Base-by-base conservation (phyloP, 202 grass and related monocot species). In the Hordeum pubiflorum region DNA sequence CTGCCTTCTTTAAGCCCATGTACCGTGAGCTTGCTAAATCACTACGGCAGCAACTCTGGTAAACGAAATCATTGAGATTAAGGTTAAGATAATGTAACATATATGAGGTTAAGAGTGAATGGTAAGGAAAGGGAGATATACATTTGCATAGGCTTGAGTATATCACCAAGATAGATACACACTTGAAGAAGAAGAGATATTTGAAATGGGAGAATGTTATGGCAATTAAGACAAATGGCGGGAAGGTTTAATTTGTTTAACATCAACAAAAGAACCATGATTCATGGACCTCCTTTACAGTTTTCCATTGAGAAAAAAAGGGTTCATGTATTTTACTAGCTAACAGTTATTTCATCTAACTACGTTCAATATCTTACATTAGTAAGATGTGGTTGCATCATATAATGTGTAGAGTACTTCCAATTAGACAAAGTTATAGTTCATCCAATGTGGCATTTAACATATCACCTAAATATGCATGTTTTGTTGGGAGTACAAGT, bases 1-100 rank as follows among this genome's bases (percentile, higher is more conserved):
- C 81, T 46, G 90, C 91, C 75, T 91, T 97, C 84, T 94, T 97
- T 80, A 97, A 84, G 32, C 76, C 79, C 76, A 77, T 69, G 63
- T 94, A 97, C 18, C 39, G 33, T 34, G 84, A 97, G 9, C 20
- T 65, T 84, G 86, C 86, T 62, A 91, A 85, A 84, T 92, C 86
- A 83, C 82, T 75, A 63, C 88, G 88, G 76, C 75, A 92, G 70
- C 82, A 91, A 83, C 89, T 97, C 94, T 94, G 77, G 64, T 57
- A 32, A 23, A 77, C 3, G 31, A 60, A 82, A 70, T 32, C 26
- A 79, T 34, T 75, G 83, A 46, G 89, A 48, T 5, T 65, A 29
- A 64, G 10, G 3, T 81, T 76, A 60, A 83, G 41, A 75, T 70
- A 62, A 61, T 39, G 20, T 39, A 89, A 32, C 23, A 72, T 65